Evolutionary conservation across 352 stramenopile species (phyloP), one percentile per base, ranked within the genome.

Genomic region (Aphanomyces invadans): DNA sequence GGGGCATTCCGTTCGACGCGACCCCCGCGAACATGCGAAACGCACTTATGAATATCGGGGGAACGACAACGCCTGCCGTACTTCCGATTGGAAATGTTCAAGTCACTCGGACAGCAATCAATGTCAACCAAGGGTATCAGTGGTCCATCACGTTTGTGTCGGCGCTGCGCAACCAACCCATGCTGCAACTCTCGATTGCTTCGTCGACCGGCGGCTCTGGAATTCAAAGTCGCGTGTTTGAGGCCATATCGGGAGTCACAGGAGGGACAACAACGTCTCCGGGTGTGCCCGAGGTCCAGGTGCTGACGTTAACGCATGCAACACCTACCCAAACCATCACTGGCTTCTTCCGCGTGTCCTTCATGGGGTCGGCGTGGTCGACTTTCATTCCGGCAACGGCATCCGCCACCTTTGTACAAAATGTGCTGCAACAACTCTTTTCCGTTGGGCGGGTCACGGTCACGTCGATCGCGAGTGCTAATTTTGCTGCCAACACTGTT

Each of bases 31-130:
- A 95, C 68, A 53, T 97, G 9, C 80, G 90, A 9, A 86, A 76
- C 62, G 80, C 81, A 25, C 73, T 97, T 21, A 90, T 97, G 76
- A 96, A 96, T 65, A 75, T 97, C 25, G 76, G 89, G 19, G 70
- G 73, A 0, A 42, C 3, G 36, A 66, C 28, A 11, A 59, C 45
- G 25, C 29, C 38, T 11, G 61, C 26, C 12, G 69, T 65, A 12
- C 69, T 76, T 51, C 51, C 70, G 5, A 62, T 86, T 25, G 68
- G 71, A 1, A 68, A 86, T 38, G 63, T 92, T 17, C 70, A 86
- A 38, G 83, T 96, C 0, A 82, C 76, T 23, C 70, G 83, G 11
- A 74, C 73, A 17, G 72, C 74, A 9, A 67, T 92, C 19, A 83
- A 88, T 29, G 80, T 72, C 55, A 73, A 70, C 2, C 67, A 81